phyloP scores from a whole-genome alignment of 2,329 filamentous ascomycete species.

The Fulvia fulva region DNA sequence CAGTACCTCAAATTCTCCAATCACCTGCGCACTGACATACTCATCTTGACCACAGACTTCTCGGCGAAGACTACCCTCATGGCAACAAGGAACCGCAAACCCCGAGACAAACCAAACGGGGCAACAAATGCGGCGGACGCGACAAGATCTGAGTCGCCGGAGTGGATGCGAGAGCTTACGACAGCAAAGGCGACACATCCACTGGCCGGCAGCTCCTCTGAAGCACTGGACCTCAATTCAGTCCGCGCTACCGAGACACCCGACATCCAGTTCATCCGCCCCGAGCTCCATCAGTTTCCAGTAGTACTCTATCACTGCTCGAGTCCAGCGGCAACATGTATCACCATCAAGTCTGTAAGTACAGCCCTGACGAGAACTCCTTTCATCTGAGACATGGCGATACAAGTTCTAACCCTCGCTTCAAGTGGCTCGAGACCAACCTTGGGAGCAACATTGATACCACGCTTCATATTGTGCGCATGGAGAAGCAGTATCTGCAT shows the following conservation, averaged over 20 bases:
- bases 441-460: not conserved
- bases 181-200: not conserved
- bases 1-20: not conserved
- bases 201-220: constrained; percentile 3
- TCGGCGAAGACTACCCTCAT: no score
- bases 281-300: constrained; percentile 12
- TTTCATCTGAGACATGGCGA: no score
- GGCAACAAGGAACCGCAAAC: not conserved
- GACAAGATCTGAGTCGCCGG: not conserved
- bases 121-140: not conserved
- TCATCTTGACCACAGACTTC: no score
- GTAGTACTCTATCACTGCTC: constrained; percentile 15
- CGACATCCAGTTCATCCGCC: constrained; percentile 13
- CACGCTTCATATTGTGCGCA: constrained; percentile 12
- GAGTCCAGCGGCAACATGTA: constrained; percentile 12
- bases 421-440: not conserved
- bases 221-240: constrained; percentile 21
- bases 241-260: constrained; percentile 7
- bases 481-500: constrained; percentile 22
- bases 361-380: no score
- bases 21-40: not conserved
- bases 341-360: not conserved
- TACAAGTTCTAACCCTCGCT: not conserved
- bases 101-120: not conserved
- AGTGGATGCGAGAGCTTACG: not conserved